A percentile compares a stretch with the other conserved stretches of the same genome.
Evolutionary conservation across 2,329 filamentous ascomycete species (phyloP).

Genomic region (Alternaria burnsii): DNA sequence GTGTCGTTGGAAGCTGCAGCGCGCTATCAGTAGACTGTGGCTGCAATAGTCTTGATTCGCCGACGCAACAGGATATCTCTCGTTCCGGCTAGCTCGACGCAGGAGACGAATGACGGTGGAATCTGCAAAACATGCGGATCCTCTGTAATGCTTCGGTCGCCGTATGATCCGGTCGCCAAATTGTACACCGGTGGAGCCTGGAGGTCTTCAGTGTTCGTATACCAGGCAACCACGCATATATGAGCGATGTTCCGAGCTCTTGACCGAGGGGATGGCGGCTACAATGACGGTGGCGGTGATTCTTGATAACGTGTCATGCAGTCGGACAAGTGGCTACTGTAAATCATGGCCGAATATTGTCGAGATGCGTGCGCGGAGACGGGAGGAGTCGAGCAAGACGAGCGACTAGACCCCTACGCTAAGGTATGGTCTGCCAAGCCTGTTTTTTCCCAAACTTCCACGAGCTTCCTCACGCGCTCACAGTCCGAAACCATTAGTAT

Average conservation of each 20-base stretch:
- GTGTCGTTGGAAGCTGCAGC: conserved; percentile 26
- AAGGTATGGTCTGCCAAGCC: conserved; percentile 15
- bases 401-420: neutral
- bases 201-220: conserved; percentile 6
- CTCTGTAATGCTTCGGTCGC: conserved; percentile 14
- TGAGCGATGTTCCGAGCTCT: conserved; percentile 12
- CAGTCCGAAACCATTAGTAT: conserved; percentile 15
- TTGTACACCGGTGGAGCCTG: conserved; percentile 4
- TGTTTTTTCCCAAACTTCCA: conserved; percentile 12
- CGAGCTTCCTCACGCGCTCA: conserved; percentile 15
- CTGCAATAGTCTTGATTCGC: conserved; percentile 42
- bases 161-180: neutral
- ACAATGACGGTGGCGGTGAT: neutral
- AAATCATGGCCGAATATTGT: neutral
- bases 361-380: neutral
- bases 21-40: conserved; percentile 30
- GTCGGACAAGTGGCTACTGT: neutral
- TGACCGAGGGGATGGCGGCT: neutral
- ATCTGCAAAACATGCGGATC: conserved; percentile 10
- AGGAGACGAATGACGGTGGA: conserved; percentile 30
- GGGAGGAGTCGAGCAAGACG: conserved; percentile 3
- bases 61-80: conserved; percentile 15
- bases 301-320: neutral
- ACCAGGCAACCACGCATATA: conserved; percentile 1
- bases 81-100: conserved; percentile 30